phyloP scores from a whole-genome alignment of 345 rosid genomes.

The Aethionema arabicum region DNA sequence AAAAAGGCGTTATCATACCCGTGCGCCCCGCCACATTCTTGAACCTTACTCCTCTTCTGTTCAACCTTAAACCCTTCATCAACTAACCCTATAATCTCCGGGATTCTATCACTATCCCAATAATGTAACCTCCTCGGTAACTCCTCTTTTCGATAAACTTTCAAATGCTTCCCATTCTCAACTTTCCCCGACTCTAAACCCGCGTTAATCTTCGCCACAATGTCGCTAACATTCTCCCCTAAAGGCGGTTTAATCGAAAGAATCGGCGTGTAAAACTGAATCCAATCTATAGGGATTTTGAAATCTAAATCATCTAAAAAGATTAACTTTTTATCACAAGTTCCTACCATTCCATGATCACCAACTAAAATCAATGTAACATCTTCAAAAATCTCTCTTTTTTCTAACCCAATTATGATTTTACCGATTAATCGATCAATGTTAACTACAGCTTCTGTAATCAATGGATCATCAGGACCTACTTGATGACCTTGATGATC shows the following conservation, averaged over 20 bases:
- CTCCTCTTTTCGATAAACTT: slow-evolving; percentile 78
- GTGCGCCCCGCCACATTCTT: slow-evolving; percentile 91
- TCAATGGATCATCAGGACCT: slow-evolving; percentile 83
- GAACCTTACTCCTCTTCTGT: slow-evolving; percentile 47
- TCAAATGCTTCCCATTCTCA: slow-evolving; percentile 68
- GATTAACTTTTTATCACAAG: slow-evolving; percentile 79
- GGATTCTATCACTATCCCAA: slow-evolving; percentile 58
- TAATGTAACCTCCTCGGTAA: slow-evolving; percentile 84
- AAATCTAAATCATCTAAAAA: slow-evolving; percentile 73
- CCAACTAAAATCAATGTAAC: slow-evolving; percentile 84
- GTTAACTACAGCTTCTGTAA: slow-evolving; percentile 75
- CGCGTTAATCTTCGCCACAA: slow-evolving; percentile 80
- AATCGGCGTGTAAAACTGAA: slow-evolving; percentile 63
- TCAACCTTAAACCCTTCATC: slow-evolving; percentile 84
- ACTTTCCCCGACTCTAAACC: slow-evolving; percentile 72
- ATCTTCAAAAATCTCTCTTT: slow-evolving; percentile 84
- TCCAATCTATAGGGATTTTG: slow-evolving; percentile 63
- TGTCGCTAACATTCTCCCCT: slow-evolving; percentile 41
- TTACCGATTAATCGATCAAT: slow-evolving; percentile 76
- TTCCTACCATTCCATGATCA: slow-evolving; percentile 97
- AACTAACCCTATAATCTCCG: slow-evolving; percentile 71
- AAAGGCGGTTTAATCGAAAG: slow-evolving; percentile 73
- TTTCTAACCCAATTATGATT: slow-evolving; percentile 69
- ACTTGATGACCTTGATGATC: slow-evolving; percentile 96
- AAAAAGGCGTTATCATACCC: slow-evolving; percentile 88